Percentiles rank a stretch among this genome's conserved stretches.
These are phyloP conservation scores for Saccharomyces pastorianus DNA, from an alignment of 1,139 yeast genomes.

Conservation along the genomic window DNA sequence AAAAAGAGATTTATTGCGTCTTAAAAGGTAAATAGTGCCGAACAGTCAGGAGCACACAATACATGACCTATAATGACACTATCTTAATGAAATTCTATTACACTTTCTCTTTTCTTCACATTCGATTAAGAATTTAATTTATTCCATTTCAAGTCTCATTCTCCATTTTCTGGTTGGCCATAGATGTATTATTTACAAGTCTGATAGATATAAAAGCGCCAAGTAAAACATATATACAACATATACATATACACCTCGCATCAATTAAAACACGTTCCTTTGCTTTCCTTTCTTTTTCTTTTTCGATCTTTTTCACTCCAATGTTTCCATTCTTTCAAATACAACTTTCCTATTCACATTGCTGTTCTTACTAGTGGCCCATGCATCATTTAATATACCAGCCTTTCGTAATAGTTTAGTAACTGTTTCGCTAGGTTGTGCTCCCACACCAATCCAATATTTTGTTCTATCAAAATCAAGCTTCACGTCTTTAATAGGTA, in stretches of 20 bases:
- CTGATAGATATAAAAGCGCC: slow-evolving; percentile 3
- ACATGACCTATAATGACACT: neutral
- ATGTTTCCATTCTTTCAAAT: neutral
- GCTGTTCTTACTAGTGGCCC: slow-evolving; percentile 33
- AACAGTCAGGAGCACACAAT: neutral
- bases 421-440: slow-evolving; percentile 84
- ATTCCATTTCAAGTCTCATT: neutral
- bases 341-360: neutral
- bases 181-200: slow-evolving; percentile 9
- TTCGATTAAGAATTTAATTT: neutral
- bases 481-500: slow-evolving; percentile 69
- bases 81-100: slow-evolving; percentile 1
- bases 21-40: neutral
- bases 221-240: slow-evolving; percentile 1
- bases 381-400: slow-evolving; percentile 62
- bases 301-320: neutral
- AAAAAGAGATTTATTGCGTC: neutral
- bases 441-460: slow-evolving; percentile 99
- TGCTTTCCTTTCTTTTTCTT: neutral
- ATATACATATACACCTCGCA: neutral
- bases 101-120: neutral
- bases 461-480: slow-evolving; percentile 86
- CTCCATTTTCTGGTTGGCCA: slow-evolving; percentile 3
- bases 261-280: neutral
- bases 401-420: slow-evolving; percentile 71